Evolutionary conservation across 352 stramenopile genomes (phyloP).

Genomic region (Pythium brassicae): DNA sequence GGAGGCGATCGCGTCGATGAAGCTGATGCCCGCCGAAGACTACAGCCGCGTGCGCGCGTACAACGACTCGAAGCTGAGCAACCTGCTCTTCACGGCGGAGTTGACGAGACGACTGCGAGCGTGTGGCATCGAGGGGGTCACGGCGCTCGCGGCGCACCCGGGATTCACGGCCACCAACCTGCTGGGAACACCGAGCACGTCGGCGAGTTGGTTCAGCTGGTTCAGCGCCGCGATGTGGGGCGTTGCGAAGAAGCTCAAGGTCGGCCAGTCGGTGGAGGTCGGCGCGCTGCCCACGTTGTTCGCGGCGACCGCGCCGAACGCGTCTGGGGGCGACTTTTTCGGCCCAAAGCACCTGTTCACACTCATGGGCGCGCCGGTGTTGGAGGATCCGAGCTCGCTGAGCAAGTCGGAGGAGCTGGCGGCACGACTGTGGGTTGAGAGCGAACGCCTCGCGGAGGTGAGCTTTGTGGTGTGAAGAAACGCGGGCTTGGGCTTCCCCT

Average conservation of each 20-base stretch:
- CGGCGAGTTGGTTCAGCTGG: not conserved
- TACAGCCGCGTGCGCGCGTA: constrained; percentile 2
- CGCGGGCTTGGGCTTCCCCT: too few relatives aligned
- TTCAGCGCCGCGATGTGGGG: not conserved
- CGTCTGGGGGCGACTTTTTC: constrained; percentile 2
- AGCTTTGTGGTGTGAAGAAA: too few relatives aligned
- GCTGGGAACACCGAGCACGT: not conserved
- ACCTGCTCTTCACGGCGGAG: constrained; percentile 11
- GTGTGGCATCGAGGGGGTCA: not conserved
- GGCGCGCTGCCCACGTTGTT: constrained; percentile 6
- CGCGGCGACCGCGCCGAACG: constrained; percentile 1
- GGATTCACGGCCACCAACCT: constrained; percentile 3
- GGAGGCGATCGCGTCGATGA: not conserved
- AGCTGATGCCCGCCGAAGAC: constrained; percentile 1
- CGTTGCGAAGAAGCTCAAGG: not conserved
- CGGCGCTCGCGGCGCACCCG: not conserved
- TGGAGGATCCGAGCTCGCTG: not conserved
- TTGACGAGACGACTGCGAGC: constrained; percentile 4
- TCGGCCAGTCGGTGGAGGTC: constrained; percentile 2
- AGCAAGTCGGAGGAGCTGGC: not conserved
- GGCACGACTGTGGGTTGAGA: not conserved
- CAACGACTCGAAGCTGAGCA: constrained; percentile 10
- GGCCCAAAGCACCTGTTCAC: not conserved
- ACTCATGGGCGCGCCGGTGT: not conserved
- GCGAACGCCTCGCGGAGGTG: not conserved